Percentiles rank a stretch among this genome's conserved stretches.
Conservation (phyloP, 208 protist species). For the Leishmania arabica region DNA sequence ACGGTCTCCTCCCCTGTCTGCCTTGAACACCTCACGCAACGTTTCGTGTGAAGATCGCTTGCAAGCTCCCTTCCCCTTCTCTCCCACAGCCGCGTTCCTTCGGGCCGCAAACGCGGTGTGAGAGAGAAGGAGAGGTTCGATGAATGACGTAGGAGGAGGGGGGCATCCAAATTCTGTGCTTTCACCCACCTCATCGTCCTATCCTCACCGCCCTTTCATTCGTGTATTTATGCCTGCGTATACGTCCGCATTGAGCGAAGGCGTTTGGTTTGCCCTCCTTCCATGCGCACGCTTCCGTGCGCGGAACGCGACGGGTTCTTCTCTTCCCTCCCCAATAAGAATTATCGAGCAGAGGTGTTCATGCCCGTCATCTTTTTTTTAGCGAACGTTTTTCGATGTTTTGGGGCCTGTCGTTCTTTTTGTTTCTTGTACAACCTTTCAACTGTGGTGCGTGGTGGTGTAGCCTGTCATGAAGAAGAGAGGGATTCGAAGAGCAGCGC, state of each 20-base stretch:
- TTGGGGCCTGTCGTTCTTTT: neutral
- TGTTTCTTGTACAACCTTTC: neutral
- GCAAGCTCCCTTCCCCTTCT: neutral
- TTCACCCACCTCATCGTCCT: neutral
- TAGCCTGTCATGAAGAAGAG: neutral
- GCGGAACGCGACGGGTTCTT: neutral
- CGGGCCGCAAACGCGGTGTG: neutral
- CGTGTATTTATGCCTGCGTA: neutral
- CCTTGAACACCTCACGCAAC: neutral
- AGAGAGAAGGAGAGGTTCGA: neutral
- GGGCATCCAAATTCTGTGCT: neutral
- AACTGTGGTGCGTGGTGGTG: neutral
- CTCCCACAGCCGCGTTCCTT: neutral
- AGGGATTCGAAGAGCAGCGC: neutral
- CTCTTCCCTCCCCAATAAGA: neutral
- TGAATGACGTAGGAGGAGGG: neutral
- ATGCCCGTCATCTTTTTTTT: neutral
- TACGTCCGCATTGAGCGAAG: neutral
- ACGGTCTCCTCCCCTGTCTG: neutral
- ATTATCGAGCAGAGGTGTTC: neutral
- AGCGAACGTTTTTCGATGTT: neutral
- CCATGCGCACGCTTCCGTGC: neutral
- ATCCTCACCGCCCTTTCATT: neutral
- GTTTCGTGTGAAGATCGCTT: neutral
- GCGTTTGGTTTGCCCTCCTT: neutral